A percentile compares a stretch with the other conserved stretches of the same genome.
These are phyloP conservation scores for Castanopsis chinensis DNA, from an alignment of 306 rosid genomes.

Conservation along the genomic window DNA sequence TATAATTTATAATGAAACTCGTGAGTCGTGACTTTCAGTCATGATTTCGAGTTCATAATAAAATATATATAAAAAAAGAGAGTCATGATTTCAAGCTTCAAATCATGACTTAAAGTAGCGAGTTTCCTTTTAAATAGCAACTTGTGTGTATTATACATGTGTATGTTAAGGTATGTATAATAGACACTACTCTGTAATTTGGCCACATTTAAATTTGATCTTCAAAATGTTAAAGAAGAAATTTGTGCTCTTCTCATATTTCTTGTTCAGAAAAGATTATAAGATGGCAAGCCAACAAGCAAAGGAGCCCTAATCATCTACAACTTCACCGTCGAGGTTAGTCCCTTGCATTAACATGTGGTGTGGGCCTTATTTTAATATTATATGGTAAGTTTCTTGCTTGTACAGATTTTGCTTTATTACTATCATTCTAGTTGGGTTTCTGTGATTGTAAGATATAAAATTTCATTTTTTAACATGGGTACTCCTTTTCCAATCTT, in stretches of 20 bases:
- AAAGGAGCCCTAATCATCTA: constrained; percentile 35
- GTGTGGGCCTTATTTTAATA: background rate
- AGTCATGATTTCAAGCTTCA: too few relatives aligned
- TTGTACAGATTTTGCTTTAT: background rate
- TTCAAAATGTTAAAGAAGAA: too few relatives aligned
- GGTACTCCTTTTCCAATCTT: background rate
- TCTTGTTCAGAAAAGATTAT: background rate
- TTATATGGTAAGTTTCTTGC: background rate
- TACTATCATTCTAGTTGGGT: background rate
- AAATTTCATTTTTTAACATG: background rate
- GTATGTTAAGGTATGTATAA: too few relatives aligned
- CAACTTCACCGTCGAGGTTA: constrained; percentile 53
- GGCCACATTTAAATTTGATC: too few relatives aligned
- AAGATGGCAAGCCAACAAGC: constrained; percentile 36
- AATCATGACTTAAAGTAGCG: too few relatives aligned
- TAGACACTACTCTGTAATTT: too few relatives aligned
- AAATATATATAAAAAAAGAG: too few relatives aligned
- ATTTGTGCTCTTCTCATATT: background rate
- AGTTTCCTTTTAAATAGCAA: too few relatives aligned
- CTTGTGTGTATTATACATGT: too few relatives aligned
- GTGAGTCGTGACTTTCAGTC: too few relatives aligned
- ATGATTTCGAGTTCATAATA: too few relatives aligned
- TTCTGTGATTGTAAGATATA: background rate
- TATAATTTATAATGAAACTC: too few relatives aligned
- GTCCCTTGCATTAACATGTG: background rate